These are phyloP conservation scores for Zasmidium cellare DNA, from an alignment of 2,329 filamentous ascomycete genomes.

Conservation along the genomic window DNA sequence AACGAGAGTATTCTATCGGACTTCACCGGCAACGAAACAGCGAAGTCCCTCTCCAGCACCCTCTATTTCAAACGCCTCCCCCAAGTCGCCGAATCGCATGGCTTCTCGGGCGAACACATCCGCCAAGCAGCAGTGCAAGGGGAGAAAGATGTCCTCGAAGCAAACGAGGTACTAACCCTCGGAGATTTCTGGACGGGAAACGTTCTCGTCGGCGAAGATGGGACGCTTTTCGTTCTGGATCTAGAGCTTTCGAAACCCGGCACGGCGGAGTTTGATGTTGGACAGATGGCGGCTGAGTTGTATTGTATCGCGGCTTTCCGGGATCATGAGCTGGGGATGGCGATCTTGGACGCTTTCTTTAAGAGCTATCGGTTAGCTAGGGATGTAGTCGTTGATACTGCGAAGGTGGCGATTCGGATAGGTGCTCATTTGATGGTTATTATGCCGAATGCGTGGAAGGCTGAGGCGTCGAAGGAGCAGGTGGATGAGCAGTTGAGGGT, in stretches of 20 bases:
- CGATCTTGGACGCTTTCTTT: constrained; percentile 11
- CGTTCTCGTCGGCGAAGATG: constrained; percentile 9
- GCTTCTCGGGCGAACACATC: constrained; percentile 11
- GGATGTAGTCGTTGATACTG: background rate
- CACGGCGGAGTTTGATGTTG: constrained; percentile 20
- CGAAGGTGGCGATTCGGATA: constrained; percentile 18
- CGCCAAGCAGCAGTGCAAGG: constrained; percentile 11
- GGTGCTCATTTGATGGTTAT: constrained; percentile 18
- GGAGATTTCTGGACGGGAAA: constrained; percentile 25
- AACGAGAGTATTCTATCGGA: background rate
- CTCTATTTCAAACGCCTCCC: constrained; percentile 14
- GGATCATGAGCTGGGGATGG: background rate
- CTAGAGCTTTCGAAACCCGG: constrained; percentile 19
- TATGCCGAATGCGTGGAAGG: background rate
- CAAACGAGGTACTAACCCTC: constrained; percentile 14
- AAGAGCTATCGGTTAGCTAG: constrained; percentile 4
- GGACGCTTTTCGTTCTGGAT: constrained; percentile 12
- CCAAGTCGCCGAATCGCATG: constrained; percentile 9
- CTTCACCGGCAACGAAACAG: constrained; percentile 11
- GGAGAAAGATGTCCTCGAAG: constrained; percentile 10
- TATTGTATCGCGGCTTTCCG: constrained; percentile 18
- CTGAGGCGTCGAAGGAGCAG: background rate
- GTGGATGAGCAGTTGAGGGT: constrained; percentile 2
- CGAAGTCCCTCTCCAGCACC: constrained; percentile 5
- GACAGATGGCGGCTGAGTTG: constrained; percentile 23